Evolutionary conservation across 2,329 filamentous ascomycete species (phyloP).

Genomic region (Fonsecaea multimorphosa): DNA sequence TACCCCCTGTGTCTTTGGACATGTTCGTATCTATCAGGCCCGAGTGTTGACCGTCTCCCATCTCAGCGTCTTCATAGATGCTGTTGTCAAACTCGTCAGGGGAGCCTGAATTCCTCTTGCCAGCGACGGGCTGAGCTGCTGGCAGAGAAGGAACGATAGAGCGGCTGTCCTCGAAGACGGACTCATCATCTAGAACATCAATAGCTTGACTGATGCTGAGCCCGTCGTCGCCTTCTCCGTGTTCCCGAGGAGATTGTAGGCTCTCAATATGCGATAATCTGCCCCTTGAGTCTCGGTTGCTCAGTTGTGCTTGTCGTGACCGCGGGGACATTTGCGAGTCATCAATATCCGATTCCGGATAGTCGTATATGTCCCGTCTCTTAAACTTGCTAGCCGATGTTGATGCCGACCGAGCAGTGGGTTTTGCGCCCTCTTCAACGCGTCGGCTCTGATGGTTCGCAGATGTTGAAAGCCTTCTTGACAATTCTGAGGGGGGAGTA

Average conservation of each 20-base stretch:
- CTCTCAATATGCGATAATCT: constrained; percentile 22
- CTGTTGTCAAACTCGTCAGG: constrained; percentile 10
- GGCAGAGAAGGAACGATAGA: not conserved
- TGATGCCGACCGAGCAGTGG: constrained; percentile 19
- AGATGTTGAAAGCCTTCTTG: constrained; percentile 15
- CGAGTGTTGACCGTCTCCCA: not conserved
- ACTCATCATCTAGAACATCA: constrained; percentile 26
- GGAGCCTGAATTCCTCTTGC: not conserved
- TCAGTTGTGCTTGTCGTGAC: constrained; percentile 28
- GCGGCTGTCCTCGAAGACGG: constrained; percentile 21
- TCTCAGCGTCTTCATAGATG: constrained; percentile 26
- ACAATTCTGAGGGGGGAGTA: constrained; percentile 23
- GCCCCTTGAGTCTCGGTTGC: constrained; percentile 17
- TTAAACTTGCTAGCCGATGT: constrained; percentile 36
- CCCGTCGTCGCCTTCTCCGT: constrained; percentile 12
- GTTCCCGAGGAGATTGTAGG: constrained; percentile 15
- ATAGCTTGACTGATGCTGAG: constrained; percentile 24
- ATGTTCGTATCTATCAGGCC: not conserved
- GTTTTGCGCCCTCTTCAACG: constrained; percentile 2
- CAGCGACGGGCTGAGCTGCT: not conserved
- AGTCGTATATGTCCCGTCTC: constrained; percentile 31
- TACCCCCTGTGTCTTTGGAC: not conserved
- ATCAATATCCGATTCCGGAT: constrained; percentile 39
- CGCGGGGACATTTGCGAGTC: constrained; percentile 40
- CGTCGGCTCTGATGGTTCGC: constrained; percentile 8